These are phyloP conservation scores for Aspergillus sclerotialis DNA, from an alignment of 2,329 filamentous ascomycete species.

Conservation along the genomic window DNA sequence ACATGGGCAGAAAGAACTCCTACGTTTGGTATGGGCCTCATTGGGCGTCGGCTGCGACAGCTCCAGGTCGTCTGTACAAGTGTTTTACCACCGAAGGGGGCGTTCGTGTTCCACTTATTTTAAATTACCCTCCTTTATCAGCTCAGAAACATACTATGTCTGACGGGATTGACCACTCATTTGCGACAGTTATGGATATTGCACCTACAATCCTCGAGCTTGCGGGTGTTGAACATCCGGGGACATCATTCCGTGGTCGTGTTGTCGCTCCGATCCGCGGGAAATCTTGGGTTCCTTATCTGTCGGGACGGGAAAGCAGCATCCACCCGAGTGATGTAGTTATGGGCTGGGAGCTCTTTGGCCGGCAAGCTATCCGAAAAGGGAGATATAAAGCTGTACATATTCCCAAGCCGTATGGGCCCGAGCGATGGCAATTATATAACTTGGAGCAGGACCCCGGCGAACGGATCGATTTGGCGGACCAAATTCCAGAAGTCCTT, in stretches of 20 bases:
- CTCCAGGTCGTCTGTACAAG: conserved; percentile 27
- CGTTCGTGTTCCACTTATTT: conserved; percentile 31
- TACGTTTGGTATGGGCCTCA: conserved; percentile 47
- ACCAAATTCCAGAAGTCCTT: conserved; percentile 21
- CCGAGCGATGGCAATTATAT: conserved; percentile 47
- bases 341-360: conserved; percentile 29
- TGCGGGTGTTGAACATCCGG: conserved; percentile 25
- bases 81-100: conserved; percentile 26
- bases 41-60: conserved; percentile 44
- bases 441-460: conserved; percentile 42
- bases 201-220: conserved; percentile 30
- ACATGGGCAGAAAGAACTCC: conserved; percentile 39
- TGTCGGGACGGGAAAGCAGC: conserved; percentile 24
- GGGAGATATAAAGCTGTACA: conserved; percentile 37
- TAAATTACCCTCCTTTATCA: conserved; percentile 21
- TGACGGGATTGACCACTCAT: conserved; percentile 20
- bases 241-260: conserved; percentile 17
- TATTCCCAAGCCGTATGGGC: conserved; percentile 42
- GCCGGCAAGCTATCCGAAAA: conserved; percentile 26
- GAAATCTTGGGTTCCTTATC: conserved; percentile 3
- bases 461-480: conserved; percentile 35
- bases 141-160: too few species aligned
- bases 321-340: conserved; percentile 25
- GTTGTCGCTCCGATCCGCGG: conserved; percentile 16
- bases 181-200: conserved; percentile 34